Evolutionary conservation across 2,329 filamentous ascomycete genomes (phyloP).

Genomic region (Beauveria pseudobassiana): DNA sequence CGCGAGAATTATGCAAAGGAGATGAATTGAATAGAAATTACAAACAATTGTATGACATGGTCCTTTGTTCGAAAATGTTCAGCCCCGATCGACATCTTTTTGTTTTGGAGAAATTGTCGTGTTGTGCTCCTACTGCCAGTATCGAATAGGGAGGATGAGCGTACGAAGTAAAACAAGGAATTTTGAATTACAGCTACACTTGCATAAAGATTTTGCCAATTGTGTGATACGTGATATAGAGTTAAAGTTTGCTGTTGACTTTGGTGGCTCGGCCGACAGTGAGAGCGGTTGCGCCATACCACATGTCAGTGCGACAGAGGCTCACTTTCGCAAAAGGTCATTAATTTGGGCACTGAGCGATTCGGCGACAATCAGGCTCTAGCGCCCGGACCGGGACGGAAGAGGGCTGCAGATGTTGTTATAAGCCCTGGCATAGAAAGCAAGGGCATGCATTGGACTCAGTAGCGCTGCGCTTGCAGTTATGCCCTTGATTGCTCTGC

Average conservation of each 20-base stretch:
- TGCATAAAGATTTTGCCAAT: not conserved
- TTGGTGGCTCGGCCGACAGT: not conserved
- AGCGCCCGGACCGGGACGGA: not conserved
- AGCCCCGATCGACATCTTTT: too few species aligned
- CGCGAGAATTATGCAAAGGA: conserved; percentile 2
- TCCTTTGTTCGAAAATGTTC: not conserved
- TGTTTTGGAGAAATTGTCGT: too few species aligned
- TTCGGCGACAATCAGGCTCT: not conserved
- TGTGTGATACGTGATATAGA: not conserved
- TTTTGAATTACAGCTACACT: not conserved
- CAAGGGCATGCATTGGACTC: not conserved
- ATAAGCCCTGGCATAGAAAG: not conserved
- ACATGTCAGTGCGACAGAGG: not conserved
- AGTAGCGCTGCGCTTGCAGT: conserved; percentile 1
- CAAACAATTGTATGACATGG: conserved; percentile 4
- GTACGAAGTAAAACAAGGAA: not conserved
- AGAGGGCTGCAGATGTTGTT: not conserved
- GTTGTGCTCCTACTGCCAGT: not conserved
- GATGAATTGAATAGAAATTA: conserved; percentile 5
- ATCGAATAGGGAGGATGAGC: not conserved
- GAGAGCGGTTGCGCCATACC: not conserved
- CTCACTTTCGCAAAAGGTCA: too few species aligned
- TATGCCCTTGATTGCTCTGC: conserved; percentile 7
- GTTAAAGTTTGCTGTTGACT: not conserved
- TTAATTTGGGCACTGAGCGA: not conserved